phyloP scores from a whole-genome alignment of 306 rosid genomes.

The Cucurbita ficifolia region DNA sequence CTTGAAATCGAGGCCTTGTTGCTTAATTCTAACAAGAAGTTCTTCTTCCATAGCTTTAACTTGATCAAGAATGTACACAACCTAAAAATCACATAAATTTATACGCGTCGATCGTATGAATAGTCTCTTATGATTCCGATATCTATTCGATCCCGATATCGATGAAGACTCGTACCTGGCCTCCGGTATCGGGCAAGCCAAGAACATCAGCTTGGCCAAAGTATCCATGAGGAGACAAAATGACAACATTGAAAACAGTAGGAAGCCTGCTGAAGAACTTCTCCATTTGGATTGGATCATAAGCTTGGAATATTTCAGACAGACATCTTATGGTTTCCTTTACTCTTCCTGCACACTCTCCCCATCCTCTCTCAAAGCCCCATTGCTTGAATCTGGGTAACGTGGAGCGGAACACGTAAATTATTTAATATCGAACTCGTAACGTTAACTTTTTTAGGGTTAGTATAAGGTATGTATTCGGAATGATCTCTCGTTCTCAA shows the following conservation, averaged over 20 bases:
- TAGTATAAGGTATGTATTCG: not conserved
- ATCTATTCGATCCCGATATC: not conserved
- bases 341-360: constrained; percentile 60
- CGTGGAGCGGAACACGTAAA: too few relatives aligned
- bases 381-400: constrained; percentile 77
- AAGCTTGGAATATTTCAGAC: constrained; percentile 79
- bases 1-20: constrained; percentile 57
- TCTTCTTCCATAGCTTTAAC: constrained; percentile 80
- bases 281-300: constrained; percentile 54
- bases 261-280: constrained; percentile 61
- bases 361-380: constrained; percentile 99
- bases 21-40: constrained; percentile 49
- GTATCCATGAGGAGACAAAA: constrained; percentile 85
- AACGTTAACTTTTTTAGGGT: too few relatives aligned
- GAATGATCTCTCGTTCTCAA: not conserved
- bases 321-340: constrained; percentile 50
- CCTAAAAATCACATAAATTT: constrained; percentile 16
- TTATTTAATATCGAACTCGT: too few relatives aligned
- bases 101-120: not conserved
- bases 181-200: constrained; percentile 95
- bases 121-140: not conserved
- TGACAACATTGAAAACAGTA: constrained; percentile 58
- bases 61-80: constrained; percentile 89
- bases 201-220: constrained; percentile 91
- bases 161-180: constrained; percentile 41